phyloP scores from a whole-genome alignment of 257 asterid genomes.

The Oldenlandia corymbosa region DNA sequence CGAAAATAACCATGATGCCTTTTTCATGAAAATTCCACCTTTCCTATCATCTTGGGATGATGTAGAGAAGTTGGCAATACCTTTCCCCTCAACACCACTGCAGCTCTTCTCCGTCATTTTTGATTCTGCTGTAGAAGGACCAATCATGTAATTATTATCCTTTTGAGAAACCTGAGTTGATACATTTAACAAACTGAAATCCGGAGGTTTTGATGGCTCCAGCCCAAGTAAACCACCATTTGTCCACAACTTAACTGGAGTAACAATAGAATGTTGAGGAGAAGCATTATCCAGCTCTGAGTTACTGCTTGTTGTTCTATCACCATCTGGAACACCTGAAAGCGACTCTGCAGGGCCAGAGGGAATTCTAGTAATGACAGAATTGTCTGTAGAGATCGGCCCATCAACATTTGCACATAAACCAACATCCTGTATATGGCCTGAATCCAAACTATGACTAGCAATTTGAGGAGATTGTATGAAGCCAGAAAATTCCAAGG shows the following conservation, averaged over 20 bases:
- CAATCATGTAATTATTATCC: slow-evolving; percentile 27
- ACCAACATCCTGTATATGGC: slow-evolving; percentile 24
- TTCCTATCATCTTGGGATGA: slow-evolving; percentile 36
- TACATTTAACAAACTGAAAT: slow-evolving; percentile 36
- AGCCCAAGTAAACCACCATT: slow-evolving; percentile 96
- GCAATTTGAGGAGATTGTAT: slow-evolving; percentile 37
- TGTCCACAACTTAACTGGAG: slow-evolving; percentile 76
- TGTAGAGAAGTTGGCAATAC: slow-evolving; percentile 27
- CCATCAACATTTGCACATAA: slow-evolving; percentile 26
- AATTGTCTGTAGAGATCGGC: slow-evolving; percentile 30
- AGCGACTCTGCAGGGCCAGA: slow-evolving; percentile 24
- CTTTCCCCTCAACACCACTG: slow-evolving; percentile 26
- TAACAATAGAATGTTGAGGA: slow-evolving; percentile 43
- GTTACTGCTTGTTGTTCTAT: slow-evolving; percentile 27
- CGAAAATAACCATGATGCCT: slow-evolving; percentile 56
- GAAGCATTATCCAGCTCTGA: slow-evolving; percentile 38
- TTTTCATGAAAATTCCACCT: slow-evolving; percentile 41
- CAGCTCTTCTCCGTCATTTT: slow-evolving; percentile 26
- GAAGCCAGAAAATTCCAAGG: slow-evolving; percentile 23
- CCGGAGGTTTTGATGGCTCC: slow-evolving; percentile 96
- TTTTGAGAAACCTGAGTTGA: slow-evolving; percentile 27
- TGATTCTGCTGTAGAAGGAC: slow-evolving; percentile 24
- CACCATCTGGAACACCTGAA: slow-evolving; percentile 23
- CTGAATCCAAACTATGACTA: slow-evolving; percentile 25
- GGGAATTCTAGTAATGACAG: slow-evolving; percentile 26